Conservation (phyloP, 495 filamentous ascomycete species). For the Hypoxylon fragiforme region DNA sequence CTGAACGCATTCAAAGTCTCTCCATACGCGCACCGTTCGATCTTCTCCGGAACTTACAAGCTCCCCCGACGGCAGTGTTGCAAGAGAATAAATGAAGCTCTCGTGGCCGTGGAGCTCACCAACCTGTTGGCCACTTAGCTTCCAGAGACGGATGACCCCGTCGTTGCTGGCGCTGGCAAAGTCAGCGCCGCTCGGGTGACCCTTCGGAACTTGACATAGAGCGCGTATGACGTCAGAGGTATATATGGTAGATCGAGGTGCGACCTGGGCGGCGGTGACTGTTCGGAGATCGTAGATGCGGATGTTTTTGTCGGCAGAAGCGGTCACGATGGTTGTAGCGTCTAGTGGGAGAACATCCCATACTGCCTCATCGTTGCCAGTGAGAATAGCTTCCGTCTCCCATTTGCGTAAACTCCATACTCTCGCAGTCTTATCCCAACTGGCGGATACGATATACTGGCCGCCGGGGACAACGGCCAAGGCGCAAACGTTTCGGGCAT, state of each 20-base stretch:
- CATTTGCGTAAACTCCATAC: conserved; percentile 77
- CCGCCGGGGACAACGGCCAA: conserved; percentile 75
- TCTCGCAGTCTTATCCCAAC: conserved; percentile 87
- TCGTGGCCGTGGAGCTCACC: conserved; percentile 84
- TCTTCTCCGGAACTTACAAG: conserved; percentile 92
- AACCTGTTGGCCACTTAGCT: conserved; percentile 69
- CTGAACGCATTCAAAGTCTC: conserved; percentile 78
- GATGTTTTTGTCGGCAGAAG: conserved; percentile 87
- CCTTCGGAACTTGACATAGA: conserved; percentile 76
- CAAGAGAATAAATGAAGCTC: conserved; percentile 91
- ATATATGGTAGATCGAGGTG: conserved; percentile 72
- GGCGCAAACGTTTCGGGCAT: conserved; percentile 82
- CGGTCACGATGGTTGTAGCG: conserved; percentile 79
- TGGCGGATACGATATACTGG: conserved; percentile 80
- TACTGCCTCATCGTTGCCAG: conserved; percentile 74
- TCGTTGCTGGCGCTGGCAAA: conserved; percentile 92
- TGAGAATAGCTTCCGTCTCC: conserved; percentile 70
- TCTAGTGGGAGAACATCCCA: conserved; percentile 91
- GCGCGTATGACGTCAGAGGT: conserved; percentile 86
- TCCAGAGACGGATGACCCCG: conserved; percentile 83
- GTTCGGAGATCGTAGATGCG: conserved; percentile 73
- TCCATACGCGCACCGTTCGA: conserved; percentile 88
- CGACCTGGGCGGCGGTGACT: conserved; percentile 74
- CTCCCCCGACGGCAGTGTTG: conserved; percentile 76
- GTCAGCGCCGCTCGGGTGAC: conserved; percentile 76